Base-by-base conservation (phyloP, 2,329 filamentous ascomycete genomes). In the Exophiala aquamarina region DNA sequence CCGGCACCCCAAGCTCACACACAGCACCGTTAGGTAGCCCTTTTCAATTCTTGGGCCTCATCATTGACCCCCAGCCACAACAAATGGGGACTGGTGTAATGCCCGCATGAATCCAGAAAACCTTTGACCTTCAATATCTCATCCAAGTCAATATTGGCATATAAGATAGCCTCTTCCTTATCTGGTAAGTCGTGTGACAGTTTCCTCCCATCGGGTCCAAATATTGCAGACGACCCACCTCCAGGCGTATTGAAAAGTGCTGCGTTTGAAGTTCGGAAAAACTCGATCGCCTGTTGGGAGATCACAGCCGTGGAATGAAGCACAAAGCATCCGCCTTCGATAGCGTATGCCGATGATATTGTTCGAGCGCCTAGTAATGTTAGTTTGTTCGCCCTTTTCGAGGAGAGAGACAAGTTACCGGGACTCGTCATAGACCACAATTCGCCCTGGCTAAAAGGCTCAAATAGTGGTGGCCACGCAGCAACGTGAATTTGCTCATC, bases 161-260 rank as follows among this genome's bases (percentile, higher is more conserved):
- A 73, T 6, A 81, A 45, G 9, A 81, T 70, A 3, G 71, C 69
- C 54, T 81, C 78, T 18, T 67, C 64, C 0, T 66, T 66, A 11
- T 64, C 61, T 3, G 63, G 44, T 5, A 72, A 28, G 0, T 67
- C 59, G 29, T 72, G 66, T 3, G 67, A 70, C 33, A 79, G 54
- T 3, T 70, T 60, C 20, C 73, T 63, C 1, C 77, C 77, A 54
- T 79, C 76, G 0, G 77, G 77, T 0, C 72, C 76, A 48, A 75
- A 75, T 17, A 79, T 69, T 50, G 73, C 75, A 3, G 72, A 72
- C 44, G 71, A 72, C 2, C 77, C 77, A 17, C 73, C 73, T 2
- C 69, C 60, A 7, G n/a, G n/a, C 4, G 35, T 18, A 19, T 37
- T 37, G 14, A 15, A 15, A 19, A 13, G 14, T 23, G 15, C 32